These are phyloP conservation scores for Rickenella mellea DNA, from an alignment of 768 basidiomycete genomes.

Conservation along the genomic window DNA sequence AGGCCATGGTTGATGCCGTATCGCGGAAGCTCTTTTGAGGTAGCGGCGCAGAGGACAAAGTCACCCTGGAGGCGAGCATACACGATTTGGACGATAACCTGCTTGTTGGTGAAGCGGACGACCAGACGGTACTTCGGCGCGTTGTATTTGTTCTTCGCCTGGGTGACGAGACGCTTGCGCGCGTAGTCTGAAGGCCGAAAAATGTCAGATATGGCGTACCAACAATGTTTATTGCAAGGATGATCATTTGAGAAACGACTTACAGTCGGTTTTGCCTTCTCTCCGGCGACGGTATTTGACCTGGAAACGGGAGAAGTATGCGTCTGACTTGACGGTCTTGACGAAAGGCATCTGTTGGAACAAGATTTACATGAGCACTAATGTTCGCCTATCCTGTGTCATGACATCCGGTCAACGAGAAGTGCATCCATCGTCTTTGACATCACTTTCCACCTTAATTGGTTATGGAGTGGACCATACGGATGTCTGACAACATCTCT, in stretches of 20 bases:
- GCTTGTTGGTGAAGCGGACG: conserved; percentile 97
- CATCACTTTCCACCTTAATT: neutral
- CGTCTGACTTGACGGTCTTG: conserved; percentile 91
- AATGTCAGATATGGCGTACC: conserved; percentile 5
- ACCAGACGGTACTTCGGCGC: conserved; percentile 98
- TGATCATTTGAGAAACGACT: conserved; percentile 21
- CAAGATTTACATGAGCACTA: conserved; percentile 5
- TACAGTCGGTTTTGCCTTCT: conserved; percentile 98
- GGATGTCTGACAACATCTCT: neutral
- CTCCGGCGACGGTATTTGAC: conserved; percentile 96
- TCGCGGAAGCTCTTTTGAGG: conserved; percentile 83
- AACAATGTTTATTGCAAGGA: neutral
- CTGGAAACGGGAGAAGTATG: conserved; percentile 98
- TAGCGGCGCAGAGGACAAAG: conserved; percentile 82
- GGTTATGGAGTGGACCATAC: neutral
- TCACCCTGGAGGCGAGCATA: conserved; percentile 98
- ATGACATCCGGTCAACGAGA: conserved; percentile 19
- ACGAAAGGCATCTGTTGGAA: conserved; percentile 82
- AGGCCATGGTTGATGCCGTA: conserved; percentile 98
- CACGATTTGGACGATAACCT: conserved; percentile 90
- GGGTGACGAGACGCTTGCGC: conserved; percentile 90
- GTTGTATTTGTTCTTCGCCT: conserved; percentile 99
- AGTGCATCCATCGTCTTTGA: conserved; percentile 21
- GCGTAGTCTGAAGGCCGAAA: conserved; percentile 66
- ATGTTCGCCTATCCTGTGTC: neutral